Conservation (phyloP, 2,329 filamentous ascomycete species). For the Trichoderma lentiforme region DNA sequence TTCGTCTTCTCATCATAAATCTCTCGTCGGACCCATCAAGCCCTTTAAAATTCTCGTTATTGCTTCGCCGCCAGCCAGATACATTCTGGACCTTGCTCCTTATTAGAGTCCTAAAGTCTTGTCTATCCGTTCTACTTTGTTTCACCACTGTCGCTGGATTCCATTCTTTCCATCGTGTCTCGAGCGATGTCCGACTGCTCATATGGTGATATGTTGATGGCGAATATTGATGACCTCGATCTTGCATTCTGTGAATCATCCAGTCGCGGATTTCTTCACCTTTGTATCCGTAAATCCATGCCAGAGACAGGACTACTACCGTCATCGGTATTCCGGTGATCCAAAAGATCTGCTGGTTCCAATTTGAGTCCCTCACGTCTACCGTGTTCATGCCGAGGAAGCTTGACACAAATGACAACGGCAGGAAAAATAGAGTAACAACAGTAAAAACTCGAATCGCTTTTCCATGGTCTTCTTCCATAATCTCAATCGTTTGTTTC, state of each 20-base stretch:
- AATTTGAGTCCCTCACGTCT: slow-evolving; percentile 39
- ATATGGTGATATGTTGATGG: background rate
- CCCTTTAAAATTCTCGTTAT: background rate
- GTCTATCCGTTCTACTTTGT: background rate
- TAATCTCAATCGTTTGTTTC: slow-evolving; percentile 26
- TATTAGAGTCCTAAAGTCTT: background rate
- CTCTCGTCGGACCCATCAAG: background rate
- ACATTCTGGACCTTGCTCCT: background rate
- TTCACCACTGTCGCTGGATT: background rate
- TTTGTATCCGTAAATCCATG: background rate
- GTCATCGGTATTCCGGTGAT: slow-evolving; percentile 33
- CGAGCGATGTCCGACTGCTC: background rate
- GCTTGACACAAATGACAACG: slow-evolving; percentile 21
- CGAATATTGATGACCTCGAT: background rate
- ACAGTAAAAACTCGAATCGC: slow-evolving; percentile 39
- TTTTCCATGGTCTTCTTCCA: slow-evolving; percentile 31
- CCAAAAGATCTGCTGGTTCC: slow-evolving; percentile 41
- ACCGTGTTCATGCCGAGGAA: slow-evolving; percentile 45
- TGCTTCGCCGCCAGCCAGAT: background rate
- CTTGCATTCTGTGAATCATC: background rate
- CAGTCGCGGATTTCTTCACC: background rate
- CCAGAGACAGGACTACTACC: background rate
- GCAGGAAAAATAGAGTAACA: slow-evolving; percentile 40
- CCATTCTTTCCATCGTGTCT: background rate
- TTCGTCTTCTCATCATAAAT: background rate